Evolutionary conservation across 2,329 filamentous ascomycete genomes (phyloP), one percentile per base, ranked within the genome.

Genomic region (Pseudocercospora fuligena): DNA sequence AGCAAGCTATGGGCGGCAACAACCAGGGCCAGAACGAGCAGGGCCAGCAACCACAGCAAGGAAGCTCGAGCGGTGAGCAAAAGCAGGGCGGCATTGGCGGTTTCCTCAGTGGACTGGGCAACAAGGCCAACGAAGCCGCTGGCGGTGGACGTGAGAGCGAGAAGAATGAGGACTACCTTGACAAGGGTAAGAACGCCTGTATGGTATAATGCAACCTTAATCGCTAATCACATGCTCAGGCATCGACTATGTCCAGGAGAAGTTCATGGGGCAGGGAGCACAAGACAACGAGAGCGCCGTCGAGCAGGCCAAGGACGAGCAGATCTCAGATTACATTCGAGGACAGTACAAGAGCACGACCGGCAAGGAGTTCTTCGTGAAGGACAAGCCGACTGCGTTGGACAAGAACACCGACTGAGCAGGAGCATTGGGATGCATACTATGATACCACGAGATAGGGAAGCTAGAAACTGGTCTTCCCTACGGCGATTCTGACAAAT

Each of bases 291-390:
- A 83, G 78, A 81, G 78, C 60, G 92, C 92, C 5, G 76, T 88
- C 21, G 92, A 96, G 81, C 92, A 96, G 81, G 90, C 90, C 73
- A 94, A 94, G 82, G 92, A 95, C 77, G 90, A 92, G 79, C 83
- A 90, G 77, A 92, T 94, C 73, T 88, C 87, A 29, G 90, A 93
- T 77, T 89, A 86, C 78, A 88, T 94, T 72, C 87, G 92, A 43
- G 80, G 79, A 49, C 82, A 90, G 79, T 94, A 93, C 85, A 93
- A 92, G 85, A 80, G 73, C 56, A 76, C 80, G 0, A 90, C 89
- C 0, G 92, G 92, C 66, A 87, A 80, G 5, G 91, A 94, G 7
- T 77, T 94, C 61, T 88, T 89, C 29, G 81, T 93, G 77, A 82
- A 86, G 76, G 91, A 93, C 78, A 93, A 92, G 83, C 64, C 64